These are phyloP conservation scores for Diaporthe nobilis DNA, from an alignment of 2,329 filamentous ascomycete species.

Conservation along the genomic window DNA sequence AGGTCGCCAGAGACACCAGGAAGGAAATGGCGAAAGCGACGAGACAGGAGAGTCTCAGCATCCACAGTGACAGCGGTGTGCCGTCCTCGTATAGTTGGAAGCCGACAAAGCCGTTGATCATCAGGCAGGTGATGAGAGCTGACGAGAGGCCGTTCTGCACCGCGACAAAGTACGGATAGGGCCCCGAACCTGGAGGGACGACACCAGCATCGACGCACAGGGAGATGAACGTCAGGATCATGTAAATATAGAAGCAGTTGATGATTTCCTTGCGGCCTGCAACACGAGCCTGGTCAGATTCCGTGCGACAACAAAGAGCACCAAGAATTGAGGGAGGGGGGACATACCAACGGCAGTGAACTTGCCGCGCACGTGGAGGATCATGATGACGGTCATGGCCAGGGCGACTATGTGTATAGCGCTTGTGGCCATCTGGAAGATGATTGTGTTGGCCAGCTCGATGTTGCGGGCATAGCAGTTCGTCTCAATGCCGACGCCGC, in stretches of 20 bases:
- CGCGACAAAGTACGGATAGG: slow-evolving; percentile 93
- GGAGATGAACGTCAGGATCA: slow-evolving; percentile 89
- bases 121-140: slow-evolving; percentile 86
- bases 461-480: slow-evolving; percentile 95
- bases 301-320: neutral
- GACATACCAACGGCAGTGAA: slow-evolving; percentile 94
- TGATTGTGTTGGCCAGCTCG: slow-evolving; percentile 97
- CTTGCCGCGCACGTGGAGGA: slow-evolving; percentile 95
- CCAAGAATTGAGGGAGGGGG: neutral
- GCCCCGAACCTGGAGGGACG: slow-evolving; percentile 82
- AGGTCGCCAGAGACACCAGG: slow-evolving; percentile 89
- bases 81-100: slow-evolving; percentile 99
- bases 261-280: slow-evolving; percentile 77
- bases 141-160: slow-evolving; percentile 88
- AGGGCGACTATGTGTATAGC: slow-evolving; percentile 94
- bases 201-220: slow-evolving; percentile 94
- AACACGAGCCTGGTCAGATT: slow-evolving; percentile 38
- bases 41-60: slow-evolving; percentile 83
- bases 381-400: slow-evolving; percentile 96
- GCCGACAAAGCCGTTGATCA: slow-evolving; percentile 98
- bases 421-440: slow-evolving; percentile 92
- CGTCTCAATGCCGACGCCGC: slow-evolving; percentile 84
- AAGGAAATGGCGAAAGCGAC: slow-evolving; percentile 90
- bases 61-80: slow-evolving; percentile 93
- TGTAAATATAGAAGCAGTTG: slow-evolving; percentile 97